phyloP scores from a whole-genome alignment of 139 green algal species.

The Chlorella sp. region DNA sequence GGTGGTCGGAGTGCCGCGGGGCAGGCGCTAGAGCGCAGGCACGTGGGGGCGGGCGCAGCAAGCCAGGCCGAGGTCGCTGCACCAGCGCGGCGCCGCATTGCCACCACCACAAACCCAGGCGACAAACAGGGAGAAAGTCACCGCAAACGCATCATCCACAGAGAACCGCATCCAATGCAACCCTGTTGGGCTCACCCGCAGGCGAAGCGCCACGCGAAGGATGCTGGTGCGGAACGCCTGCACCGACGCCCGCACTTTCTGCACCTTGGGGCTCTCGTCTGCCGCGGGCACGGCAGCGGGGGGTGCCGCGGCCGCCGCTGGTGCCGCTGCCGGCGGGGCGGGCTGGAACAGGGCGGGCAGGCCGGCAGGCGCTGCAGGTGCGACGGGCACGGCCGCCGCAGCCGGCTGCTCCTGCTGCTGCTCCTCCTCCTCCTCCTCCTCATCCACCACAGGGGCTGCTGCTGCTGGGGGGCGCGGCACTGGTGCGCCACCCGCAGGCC shows the following conservation, averaged over 20 bases:
- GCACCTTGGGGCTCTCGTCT: constrained; percentile 16
- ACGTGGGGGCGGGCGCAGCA: neutral
- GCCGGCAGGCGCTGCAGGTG: neutral
- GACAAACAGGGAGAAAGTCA: too few species aligned
- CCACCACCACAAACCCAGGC: neutral
- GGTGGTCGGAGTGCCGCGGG: neutral
- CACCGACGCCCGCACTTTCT: constrained; percentile 26
- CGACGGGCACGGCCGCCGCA: neutral
- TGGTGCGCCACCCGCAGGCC: too few species aligned
- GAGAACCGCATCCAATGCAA: neutral
- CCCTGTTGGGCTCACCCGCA: neutral
- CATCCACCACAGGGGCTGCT: too few species aligned
- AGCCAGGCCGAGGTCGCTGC: neutral
- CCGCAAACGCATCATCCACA: neutral
- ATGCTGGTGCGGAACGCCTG: constrained; percentile 41
- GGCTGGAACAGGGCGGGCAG: constrained; percentile 1
- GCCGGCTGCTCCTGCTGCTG: constrained; percentile 6
- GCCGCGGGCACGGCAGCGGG: neutral
- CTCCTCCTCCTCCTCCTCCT: constrained; percentile 2
- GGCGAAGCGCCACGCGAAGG: constrained; percentile 32
- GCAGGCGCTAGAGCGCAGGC: neutral
- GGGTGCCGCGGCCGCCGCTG: neutral
- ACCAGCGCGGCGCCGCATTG: neutral
- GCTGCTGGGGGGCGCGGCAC: too few species aligned
- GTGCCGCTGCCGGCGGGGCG: constrained; percentile 4